Conservation (phyloP, 1,284 basidiomycete genomes). For the Ganoderma meredithae region DNA sequence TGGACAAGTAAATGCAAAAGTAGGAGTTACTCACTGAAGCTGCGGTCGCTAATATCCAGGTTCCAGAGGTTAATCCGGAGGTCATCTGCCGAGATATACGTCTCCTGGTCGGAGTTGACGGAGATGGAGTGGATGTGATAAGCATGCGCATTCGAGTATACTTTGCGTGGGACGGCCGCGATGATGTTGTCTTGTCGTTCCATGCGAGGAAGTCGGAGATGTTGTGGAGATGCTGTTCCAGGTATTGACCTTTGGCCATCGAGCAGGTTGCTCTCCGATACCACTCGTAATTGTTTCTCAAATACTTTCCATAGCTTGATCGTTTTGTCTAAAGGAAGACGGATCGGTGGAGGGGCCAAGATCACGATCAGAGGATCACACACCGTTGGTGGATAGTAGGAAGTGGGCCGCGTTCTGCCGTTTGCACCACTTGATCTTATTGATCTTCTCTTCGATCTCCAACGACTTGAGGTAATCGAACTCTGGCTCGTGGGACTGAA, state of each 20-base stretch:
- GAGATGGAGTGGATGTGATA: constrained; percentile 99
- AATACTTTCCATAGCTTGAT: constrained; percentile 99
- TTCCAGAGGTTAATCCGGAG: constrained; percentile 98
- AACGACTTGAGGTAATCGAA: constrained; percentile 99
- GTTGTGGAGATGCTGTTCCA: constrained; percentile 60
- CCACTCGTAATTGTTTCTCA: constrained; percentile 96
- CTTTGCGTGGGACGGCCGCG: constrained; percentile 97
- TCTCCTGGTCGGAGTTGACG: constrained; percentile 99
- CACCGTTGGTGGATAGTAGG: constrained; percentile 95
- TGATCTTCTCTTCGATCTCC: constrained; percentile 99
- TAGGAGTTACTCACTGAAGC: constrained; percentile 83
- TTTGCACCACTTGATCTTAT: constrained; percentile 99
- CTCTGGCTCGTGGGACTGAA: constrained; percentile 99
- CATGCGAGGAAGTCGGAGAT: constrained; percentile 89
- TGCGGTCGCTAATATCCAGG: constrained; percentile 97
- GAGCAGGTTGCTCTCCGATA: constrained; percentile 95
- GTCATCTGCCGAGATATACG: constrained; percentile 98
- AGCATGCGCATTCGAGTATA: constrained; percentile 99
- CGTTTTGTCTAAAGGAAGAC: constrained; percentile 86
- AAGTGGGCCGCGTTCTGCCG: constrained; percentile 98
- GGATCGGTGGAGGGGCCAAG: constrained; percentile 5
- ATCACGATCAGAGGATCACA: constrained; percentile 33
- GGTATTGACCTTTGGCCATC: constrained; percentile 77
- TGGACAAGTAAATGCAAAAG: background rate
- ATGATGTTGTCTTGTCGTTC: constrained; percentile 97